Base-by-base conservation (phyloP, 164 flowering plant genomes). In the Santalum album region DNA sequence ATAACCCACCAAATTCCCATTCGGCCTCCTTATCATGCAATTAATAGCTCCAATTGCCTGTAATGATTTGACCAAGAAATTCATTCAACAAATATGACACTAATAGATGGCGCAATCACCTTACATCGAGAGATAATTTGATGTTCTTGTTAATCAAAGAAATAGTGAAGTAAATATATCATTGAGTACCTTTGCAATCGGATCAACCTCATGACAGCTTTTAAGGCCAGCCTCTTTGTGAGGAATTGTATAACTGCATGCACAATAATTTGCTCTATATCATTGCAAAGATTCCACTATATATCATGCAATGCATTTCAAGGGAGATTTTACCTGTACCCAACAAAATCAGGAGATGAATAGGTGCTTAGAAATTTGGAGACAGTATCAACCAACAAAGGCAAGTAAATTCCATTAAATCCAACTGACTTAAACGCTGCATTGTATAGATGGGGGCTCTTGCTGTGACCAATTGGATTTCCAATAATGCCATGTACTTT, bases 21-120 rank as follows among this genome's bases (percentile, higher is more conserved):
- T 76, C 29, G 70, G 72, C 55, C 81, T 71, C 70, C 92, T 72
- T 51, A 86, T 58, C 54, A 91, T 75, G 68, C 82, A 77, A 70
- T 86, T 88, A 52, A 91, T 87, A 66, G 92, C 98, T 69, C 96
- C 98, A 48, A 91, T 91, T 55, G 87, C 72, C 95, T 87, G n/a
- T n/a, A n/a, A 81, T 15, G 57, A 53, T 36, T 60, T 12, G 22
- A 54, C 45, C 17, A 49, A 14, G 21, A 51, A 38, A 15, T 36
- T 32, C 1, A 54, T 16, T 29, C 23, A 61, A 57, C 23, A n/a
- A 25, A 29, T 25, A 21, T 45, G 17, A 21, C 32, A n/a, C n/a
- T n/a, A n/a, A n/a, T n/a, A n/a, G n/a, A n/a, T n/a, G n/a, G n/a
- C n/a, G n/a, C n/a, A n/a, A n/a, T n/a, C n/a, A n/a, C n/a, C n/a